Percentiles rank a stretch among this genome's conserved stretches.
phyloP scores from a whole-genome alignment of 306 rosid genomes.

The Vigna mungo region DNA sequence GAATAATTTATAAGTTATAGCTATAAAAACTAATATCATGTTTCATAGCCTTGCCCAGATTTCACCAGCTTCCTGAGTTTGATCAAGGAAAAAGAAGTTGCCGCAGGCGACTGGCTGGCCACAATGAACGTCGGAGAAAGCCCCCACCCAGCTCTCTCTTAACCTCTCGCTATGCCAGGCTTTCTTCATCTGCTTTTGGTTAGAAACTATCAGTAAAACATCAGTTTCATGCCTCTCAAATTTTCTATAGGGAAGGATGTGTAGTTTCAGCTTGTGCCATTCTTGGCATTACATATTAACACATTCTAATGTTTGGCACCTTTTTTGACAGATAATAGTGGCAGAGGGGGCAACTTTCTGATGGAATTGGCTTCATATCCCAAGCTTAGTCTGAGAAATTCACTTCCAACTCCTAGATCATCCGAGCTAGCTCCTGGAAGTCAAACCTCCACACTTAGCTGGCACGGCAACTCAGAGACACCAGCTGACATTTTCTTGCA shows the following conservation, averaged over 20 bases:
- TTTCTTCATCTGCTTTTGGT: constrained; percentile 69
- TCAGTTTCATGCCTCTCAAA: constrained; percentile 19
- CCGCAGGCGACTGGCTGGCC: constrained; percentile 94
- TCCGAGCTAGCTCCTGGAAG: constrained; percentile 58
- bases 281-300: constrained; percentile 1
- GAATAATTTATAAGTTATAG: background rate
- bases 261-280: constrained; percentile 8
- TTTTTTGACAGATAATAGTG: constrained; percentile 59
- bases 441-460: constrained; percentile 52
- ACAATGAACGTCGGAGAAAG: constrained; percentile 94
- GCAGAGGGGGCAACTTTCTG: constrained; percentile 69
- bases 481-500: constrained; percentile 65
- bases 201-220: constrained; percentile 46
- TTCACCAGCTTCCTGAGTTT: constrained; percentile 92
- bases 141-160: constrained; percentile 78
- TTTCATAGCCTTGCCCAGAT: constrained; percentile 62
- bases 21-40: constrained; percentile 42
- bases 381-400: constrained; percentile 60
- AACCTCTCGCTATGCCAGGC: constrained; percentile 64
- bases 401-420: constrained; percentile 55
- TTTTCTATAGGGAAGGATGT: background rate
- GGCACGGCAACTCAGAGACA: constrained; percentile 71
- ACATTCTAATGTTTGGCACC: constrained; percentile 25
- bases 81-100: constrained; percentile 97
- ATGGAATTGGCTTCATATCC: constrained; percentile 81